Evolutionary conservation across 495 filamentous ascomycete genomes (phyloP), one percentile per base, ranked within the genome.

Genomic region (Xeromyces bisporus): DNA sequence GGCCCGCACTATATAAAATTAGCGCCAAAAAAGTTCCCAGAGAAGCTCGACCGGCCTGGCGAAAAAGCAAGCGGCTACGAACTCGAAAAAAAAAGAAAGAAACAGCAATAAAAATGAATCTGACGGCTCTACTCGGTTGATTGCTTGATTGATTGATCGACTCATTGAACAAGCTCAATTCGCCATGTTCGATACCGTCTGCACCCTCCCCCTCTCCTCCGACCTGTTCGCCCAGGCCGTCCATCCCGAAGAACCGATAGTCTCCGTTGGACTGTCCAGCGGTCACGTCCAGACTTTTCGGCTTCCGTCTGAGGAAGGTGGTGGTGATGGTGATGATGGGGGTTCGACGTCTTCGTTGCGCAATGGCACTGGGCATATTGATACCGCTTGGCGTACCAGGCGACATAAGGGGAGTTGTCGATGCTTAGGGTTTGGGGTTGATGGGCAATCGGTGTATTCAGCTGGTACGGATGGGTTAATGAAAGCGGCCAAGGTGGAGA

Each of bases 341-440:
- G 56, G 63, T 2, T 46, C 69, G 17, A 46, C 40, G 11, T 53
- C 56, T 0, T 56, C 54, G 13, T 44, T 45, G 5, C 46, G 45
- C 14, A 71, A 69, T 51, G 81, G 82, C 17, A 76, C 65, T 41
- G 74, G 75, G 1, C 64, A 73, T 27, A 77, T 94, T 43, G 78
- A 87, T 39, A 86, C 75, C 2, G 64, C 70, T 44, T 97, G 89
- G 89, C 67, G 72, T 35, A 96, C 89, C 1, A 64, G 72, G 33
- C 66, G 89, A 31, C 89, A 97, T 51, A 86, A 91, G 61, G 89
- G 84, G 3, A 93, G 84, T 55, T 93, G 86, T 46, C 66, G 89
- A 20, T 68, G 66, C 29, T 57, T 94, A 31, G 67, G 63, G 6
- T 96, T 86, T 46, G 76, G 73, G 36, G 45, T 68, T 31, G 85